A percentile compares a stretch with the other conserved stretches of the same genome.
These are phyloP conservation scores for Corniculantispora saksenae DNA, from an alignment of 2,329 filamentous ascomycete genomes.

Conservation along the genomic window DNA sequence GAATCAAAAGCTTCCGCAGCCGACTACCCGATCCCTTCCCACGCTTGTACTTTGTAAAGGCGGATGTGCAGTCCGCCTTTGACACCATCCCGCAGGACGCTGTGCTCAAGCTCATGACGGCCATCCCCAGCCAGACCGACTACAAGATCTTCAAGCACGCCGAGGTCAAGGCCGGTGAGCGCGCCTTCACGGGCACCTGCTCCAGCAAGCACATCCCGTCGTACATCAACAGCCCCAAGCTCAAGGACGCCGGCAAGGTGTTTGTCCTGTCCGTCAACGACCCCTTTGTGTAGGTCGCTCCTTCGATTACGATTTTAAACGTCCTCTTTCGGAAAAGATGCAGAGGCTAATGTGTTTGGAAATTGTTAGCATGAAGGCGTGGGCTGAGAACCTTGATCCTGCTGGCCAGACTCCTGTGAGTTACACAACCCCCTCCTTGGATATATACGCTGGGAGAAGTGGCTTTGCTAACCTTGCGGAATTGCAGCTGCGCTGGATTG, in stretches of 20 bases:
- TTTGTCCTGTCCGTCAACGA: constrained; percentile 95
- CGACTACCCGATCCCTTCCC: constrained; percentile 40
- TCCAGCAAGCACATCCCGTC: constrained; percentile 74
- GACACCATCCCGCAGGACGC: constrained; percentile 88
- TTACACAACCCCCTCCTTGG: constrained; percentile 25
- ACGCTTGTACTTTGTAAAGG: constrained; percentile 81
- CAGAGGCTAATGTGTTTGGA: background rate
- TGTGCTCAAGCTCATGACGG: constrained; percentile 66
- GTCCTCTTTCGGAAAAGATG: no score
- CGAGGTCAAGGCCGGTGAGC: constrained; percentile 60
- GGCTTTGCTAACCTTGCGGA: background rate
- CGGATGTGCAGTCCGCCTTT: constrained; percentile 90
- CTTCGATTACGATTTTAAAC: background rate
- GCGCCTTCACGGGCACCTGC: constrained; percentile 43
- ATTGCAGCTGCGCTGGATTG: constrained; percentile 86
- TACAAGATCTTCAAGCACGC: constrained; percentile 77
- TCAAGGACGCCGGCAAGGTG: constrained; percentile 78
- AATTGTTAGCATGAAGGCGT: constrained; percentile 77
- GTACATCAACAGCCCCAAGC: constrained; percentile 77
- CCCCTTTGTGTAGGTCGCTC: constrained; percentile 84
- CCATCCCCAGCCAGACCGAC: constrained; percentile 53
- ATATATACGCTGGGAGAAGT: constrained; percentile 8
- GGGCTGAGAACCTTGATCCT: constrained; percentile 77
- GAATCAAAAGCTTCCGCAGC: constrained; percentile 69
- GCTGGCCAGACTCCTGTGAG: constrained; percentile 72